These are phyloP conservation scores for Diaporthe sp. DNA, from an alignment of 2,329 filamentous ascomycete species.

Conservation along the genomic window DNA sequence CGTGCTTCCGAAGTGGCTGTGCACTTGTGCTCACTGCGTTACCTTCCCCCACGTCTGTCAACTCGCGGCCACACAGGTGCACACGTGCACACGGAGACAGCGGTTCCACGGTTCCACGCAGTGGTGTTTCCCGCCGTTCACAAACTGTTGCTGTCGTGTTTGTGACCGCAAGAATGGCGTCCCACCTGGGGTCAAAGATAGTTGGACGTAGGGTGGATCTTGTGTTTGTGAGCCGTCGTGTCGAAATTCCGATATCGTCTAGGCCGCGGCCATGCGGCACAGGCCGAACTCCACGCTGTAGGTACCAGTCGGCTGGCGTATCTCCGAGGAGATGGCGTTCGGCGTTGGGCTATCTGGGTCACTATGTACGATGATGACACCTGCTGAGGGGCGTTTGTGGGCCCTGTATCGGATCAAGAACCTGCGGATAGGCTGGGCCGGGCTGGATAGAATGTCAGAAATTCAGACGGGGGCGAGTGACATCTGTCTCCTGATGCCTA, in stretches of 20 bases:
- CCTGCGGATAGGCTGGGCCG: background rate
- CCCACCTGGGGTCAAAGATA: background rate
- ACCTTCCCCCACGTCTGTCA: conserved; percentile 1
- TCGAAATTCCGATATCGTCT: background rate
- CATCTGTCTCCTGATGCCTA: background rate
- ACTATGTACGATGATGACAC: conserved; percentile 6
- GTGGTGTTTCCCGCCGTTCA: background rate
- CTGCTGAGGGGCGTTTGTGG: background rate
- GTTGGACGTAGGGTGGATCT: background rate
- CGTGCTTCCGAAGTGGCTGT: background rate
- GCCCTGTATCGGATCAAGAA: background rate
- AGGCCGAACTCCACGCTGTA: background rate
- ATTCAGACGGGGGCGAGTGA: background rate
- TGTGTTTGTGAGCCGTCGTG: background rate
- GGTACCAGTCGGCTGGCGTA: background rate
- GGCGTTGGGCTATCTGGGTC: background rate
- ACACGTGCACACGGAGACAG: background rate
- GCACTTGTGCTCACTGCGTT: background rate
- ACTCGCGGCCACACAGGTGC: background rate
- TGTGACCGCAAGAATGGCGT: background rate
- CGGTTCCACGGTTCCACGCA: background rate
- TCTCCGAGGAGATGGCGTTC: background rate
- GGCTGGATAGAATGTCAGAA: background rate
- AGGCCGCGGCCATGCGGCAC: background rate
- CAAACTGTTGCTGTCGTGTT: background rate